Percentiles rank a stretch among this genome's conserved stretches.
These are phyloP conservation scores for Domatiomyces catenatus DNA, from an alignment of 2,329 filamentous ascomycete genomes.

Conservation along the genomic window DNA sequence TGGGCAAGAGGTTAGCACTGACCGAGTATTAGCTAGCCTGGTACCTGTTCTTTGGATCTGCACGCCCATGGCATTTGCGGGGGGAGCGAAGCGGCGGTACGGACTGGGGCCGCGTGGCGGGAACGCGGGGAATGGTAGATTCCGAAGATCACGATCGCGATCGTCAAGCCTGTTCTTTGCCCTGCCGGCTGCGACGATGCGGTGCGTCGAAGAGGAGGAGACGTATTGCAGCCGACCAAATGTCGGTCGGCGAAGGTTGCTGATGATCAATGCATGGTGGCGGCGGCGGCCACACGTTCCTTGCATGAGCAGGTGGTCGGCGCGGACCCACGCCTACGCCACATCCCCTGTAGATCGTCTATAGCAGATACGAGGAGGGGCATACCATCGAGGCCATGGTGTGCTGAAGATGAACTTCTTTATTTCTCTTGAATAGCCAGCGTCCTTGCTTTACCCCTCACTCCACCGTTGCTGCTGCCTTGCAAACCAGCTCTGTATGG, in stretches of 20 bases:
- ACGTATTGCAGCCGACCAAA: background rate
- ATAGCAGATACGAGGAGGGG: background rate
- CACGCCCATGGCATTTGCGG: background rate
- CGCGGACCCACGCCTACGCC: background rate
- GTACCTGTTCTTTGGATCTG: background rate
- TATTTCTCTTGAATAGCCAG: background rate
- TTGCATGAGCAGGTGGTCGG: background rate
- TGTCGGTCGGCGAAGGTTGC: too few relatives aligned
- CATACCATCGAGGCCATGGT: background rate
- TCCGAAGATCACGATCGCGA: background rate
- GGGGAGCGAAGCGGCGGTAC: background rate
- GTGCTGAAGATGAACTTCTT: background rate
- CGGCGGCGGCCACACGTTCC: background rate
- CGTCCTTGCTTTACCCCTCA: background rate
- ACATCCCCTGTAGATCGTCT: background rate
- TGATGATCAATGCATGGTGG: too few relatives aligned
- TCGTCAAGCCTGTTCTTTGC: background rate
- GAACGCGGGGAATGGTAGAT: background rate
- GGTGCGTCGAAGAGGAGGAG: background rate
- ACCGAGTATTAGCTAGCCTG: conserved; percentile 27
- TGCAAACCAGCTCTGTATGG: background rate
- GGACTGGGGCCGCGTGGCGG: background rate
- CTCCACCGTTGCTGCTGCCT: too few relatives aligned
- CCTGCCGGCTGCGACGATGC: background rate
- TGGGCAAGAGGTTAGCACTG: conserved; percentile 34